Percentiles rank a stretch among this genome's conserved stretches.
Conservation (phyloP, 805 yeast species). For the Metschnikowia similis region DNA sequence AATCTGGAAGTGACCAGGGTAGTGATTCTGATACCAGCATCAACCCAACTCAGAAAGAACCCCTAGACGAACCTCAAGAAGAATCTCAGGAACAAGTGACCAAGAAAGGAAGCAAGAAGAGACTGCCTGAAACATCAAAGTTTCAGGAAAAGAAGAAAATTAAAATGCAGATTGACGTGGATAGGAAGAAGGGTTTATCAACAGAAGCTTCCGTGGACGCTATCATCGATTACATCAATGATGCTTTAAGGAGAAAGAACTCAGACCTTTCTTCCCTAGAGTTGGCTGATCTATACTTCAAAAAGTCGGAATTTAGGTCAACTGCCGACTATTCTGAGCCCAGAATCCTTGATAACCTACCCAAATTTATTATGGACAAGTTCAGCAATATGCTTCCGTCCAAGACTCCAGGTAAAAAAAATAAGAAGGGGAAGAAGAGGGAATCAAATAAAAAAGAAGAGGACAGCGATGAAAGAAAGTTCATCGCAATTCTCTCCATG, state of each 20-base stretch:
- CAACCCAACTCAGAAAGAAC: background rate
- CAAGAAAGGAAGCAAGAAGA: conserved; percentile 16
- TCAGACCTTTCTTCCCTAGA: conserved; percentile 74
- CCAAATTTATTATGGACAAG: conserved; percentile 48
- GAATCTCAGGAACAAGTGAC: background rate
- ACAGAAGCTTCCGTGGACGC: conserved; percentile 47
- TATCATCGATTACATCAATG: conserved; percentile 65
- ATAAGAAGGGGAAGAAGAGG: conserved; percentile 23
- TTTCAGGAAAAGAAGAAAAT: conserved; percentile 60
- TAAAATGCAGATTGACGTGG: conserved; percentile 62
- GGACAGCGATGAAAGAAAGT: conserved; percentile 31
- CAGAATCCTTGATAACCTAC: conserved; percentile 53
- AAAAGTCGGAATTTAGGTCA: conserved; percentile 54
- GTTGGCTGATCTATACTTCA: conserved; percentile 58
- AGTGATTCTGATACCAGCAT: conserved; percentile 3
- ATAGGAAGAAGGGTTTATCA: conserved; percentile 54
- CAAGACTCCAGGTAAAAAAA: conserved; percentile 23
- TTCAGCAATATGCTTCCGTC: conserved; percentile 45
- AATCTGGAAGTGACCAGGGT: conserved; percentile 10
- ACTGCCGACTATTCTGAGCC: conserved; percentile 52
- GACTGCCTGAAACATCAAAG: conserved; percentile 33
- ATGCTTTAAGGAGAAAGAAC: conserved; percentile 53
- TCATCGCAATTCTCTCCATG: conserved; percentile 55
- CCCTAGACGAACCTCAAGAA: too few relatives aligned
- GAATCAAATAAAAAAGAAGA: conserved; percentile 21